Conservation (phyloP, 164 flowering plant species). For the Echeveria elegans region DNA sequence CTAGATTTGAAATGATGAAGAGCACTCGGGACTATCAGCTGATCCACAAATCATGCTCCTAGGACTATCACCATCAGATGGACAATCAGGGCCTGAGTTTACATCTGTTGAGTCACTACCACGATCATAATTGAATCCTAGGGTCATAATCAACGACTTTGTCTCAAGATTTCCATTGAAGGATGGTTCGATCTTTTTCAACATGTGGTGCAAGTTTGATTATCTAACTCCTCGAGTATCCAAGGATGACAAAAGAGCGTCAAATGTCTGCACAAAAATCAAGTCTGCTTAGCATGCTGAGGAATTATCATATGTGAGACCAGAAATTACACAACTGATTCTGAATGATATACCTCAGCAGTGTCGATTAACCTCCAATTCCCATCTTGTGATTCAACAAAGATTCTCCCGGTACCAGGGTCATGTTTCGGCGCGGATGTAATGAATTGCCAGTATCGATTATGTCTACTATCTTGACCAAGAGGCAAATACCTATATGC, state of each 20-base stretch:
- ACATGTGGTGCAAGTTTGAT: constrained; percentile 70
- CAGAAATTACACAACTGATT: neutral
- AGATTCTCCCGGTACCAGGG: constrained; percentile 84
- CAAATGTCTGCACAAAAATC: constrained; percentile 57
- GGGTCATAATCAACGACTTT: constrained; percentile 13
- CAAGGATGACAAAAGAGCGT: constrained; percentile 64
- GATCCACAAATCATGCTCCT: constrained; percentile 31
- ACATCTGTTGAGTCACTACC: constrained; percentile 26
- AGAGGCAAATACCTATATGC: constrained; percentile 88
- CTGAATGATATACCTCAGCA: constrained; percentile 46
- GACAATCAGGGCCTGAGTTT: constrained; percentile 24
- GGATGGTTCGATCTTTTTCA: constrained; percentile 59
- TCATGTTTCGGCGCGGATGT: constrained; percentile 73
- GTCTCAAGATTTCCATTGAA: constrained; percentile 52
- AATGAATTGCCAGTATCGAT: constrained; percentile 88
- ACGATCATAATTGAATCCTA: constrained; percentile 9
- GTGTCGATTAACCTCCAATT: constrained; percentile 87
- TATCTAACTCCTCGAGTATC: constrained; percentile 89
- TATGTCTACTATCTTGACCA: constrained; percentile 89
- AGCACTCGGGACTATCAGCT: constrained; percentile 23
- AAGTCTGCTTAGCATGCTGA: neutral
- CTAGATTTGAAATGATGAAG: constrained; percentile 53
- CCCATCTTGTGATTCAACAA: constrained; percentile 67
- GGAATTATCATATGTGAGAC: neutral
- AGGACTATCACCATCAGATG: constrained; percentile 38